Conservation (phyloP, 2,329 filamentous ascomycete species). For the Colletotrichum sp. region DNA sequence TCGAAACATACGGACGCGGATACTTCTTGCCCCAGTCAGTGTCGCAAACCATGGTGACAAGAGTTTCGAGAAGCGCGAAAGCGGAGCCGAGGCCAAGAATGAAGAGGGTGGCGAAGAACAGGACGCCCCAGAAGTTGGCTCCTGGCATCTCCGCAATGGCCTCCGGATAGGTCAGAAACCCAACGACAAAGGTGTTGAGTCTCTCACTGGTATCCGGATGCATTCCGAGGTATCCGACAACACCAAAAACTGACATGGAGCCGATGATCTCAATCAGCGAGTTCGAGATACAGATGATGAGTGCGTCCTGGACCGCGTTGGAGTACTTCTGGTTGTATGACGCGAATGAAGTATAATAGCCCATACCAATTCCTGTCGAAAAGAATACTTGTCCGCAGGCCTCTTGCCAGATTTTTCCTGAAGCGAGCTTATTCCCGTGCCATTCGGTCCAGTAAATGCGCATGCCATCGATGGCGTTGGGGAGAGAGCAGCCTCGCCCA, state of each 20-base stretch:
- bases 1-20: conserved; percentile 47
- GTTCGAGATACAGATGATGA: conserved; percentile 59
- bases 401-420: conserved; percentile 56
- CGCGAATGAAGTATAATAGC: conserved; percentile 60
- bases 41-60: conserved; percentile 55
- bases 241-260: conserved; percentile 49
- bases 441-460: conserved; percentile 41
- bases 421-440: conserved; percentile 50
- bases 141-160: conserved; percentile 60
- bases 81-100: conserved; percentile 59
- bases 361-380: conserved; percentile 38
- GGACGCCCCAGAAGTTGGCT: conserved; percentile 57
- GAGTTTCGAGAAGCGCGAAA: conserved; percentile 57
- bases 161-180: conserved; percentile 58
- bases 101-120: conserved; percentile 59
- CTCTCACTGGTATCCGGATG: conserved; percentile 33
- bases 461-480: conserved; percentile 55
- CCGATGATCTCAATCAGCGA: conserved; percentile 55
- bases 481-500: conserved; percentile 52
- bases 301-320: conserved; percentile 58
- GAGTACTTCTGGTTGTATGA: conserved; percentile 59
- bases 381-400: conserved; percentile 53
- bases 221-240: conserved; percentile 48
- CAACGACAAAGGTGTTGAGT: conserved; percentile 57
- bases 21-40: conserved; percentile 41